phyloP scores from a whole-genome alignment of 225 moss, liverwort and hornwort genomes.

The Pseudisothecium myosuroides region DNA sequence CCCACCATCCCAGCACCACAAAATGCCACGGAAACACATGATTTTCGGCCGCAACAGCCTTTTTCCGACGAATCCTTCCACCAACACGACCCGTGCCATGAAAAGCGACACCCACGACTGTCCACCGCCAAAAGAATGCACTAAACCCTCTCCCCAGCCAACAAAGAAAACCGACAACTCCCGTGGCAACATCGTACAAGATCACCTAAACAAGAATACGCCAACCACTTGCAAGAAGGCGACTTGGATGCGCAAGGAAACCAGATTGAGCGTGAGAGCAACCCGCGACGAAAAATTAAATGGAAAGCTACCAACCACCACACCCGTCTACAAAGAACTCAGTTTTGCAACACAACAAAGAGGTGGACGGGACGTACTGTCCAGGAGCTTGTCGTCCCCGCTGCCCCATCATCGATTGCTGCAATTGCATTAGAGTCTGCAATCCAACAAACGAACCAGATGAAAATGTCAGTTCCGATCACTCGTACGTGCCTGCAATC shows the following conservation, averaged over 20 bases:
- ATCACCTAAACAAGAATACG: neutral
- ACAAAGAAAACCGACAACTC: neutral
- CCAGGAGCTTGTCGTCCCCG: conserved; percentile 30
- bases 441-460: neutral
- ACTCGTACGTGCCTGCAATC: neutral
- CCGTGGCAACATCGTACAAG: neutral
- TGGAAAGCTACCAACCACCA: neutral
- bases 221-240: neutral
- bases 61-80: neutral
- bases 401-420: conserved; percentile 33
- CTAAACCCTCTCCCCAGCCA: neutral
- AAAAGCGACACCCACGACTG: neutral
- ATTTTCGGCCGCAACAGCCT: neutral
- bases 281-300: neutral
- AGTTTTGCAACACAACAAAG: neutral
- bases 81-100: neutral
- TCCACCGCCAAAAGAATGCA: neutral
- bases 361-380: conserved; percentile 19
- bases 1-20: neutral
- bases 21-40: neutral
- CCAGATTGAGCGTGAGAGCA: neutral
- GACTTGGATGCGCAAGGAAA: neutral
- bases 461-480: neutral
- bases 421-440: conserved; percentile 33
- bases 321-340: neutral